phyloP scores from a whole-genome alignment of 805 yeast genomes.

The Komagataella mondaviorum region DNA sequence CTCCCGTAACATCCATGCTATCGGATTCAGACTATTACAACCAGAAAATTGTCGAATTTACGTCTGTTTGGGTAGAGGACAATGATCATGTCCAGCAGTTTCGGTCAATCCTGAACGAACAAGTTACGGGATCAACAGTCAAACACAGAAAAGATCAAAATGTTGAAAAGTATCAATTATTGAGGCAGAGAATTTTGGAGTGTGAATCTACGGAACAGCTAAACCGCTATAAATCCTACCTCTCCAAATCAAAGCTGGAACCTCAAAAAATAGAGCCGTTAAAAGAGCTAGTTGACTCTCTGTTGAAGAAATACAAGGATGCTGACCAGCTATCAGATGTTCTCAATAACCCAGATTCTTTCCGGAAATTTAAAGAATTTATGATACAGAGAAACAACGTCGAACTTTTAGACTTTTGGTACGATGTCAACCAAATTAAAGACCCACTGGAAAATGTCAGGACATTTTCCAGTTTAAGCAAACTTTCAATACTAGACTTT shows the following conservation, averaged over 20 bases:
- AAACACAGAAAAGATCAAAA: conserved; percentile 22
- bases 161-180: conserved; percentile 31
- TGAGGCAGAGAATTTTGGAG: conserved; percentile 23
- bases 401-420: conserved; percentile 47
- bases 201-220: conserved; percentile 1
- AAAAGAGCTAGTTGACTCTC: conserved; percentile 9
- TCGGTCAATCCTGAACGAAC: conserved; percentile 56
- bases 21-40: conserved; percentile 74
- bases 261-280: conserved; percentile 1
- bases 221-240: conserved; percentile 7
- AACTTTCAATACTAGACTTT: conserved; percentile 5
- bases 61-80: conserved; percentile 57
- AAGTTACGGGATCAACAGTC: conserved; percentile 20
- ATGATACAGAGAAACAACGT: conserved; percentile 37
- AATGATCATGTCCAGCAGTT: conserved; percentile 62
- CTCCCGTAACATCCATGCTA: conserved; percentile 35
- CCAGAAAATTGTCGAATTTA: conserved; percentile 39
- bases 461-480: conserved; percentile 2
- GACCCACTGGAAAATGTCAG: conserved; percentile 53
- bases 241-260: conserved; percentile 7
- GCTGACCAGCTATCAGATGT: conserved; percentile 1
- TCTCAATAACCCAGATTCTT: conserved; percentile 22
- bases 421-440: conserved; percentile 49
- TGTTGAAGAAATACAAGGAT: conserved; percentile 4
- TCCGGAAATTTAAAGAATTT: conserved; percentile 30